Percentiles rank a stretch among this genome's conserved stretches.
Evolutionary conservation across 768 basidiomycete species (phyloP).

Genomic region (Calocybe indica): DNA sequence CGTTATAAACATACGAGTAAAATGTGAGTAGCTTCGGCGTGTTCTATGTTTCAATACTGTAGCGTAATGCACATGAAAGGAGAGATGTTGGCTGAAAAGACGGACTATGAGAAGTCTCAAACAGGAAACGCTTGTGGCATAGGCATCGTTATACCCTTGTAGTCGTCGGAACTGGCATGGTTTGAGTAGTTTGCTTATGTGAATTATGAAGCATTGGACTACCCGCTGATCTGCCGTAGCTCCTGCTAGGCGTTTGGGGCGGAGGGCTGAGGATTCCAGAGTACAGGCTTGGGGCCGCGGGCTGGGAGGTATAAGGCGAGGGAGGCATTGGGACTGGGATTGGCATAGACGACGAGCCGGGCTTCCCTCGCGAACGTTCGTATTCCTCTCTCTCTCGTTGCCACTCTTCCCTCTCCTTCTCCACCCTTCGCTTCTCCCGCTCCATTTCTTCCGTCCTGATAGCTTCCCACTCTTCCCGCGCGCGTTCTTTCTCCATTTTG

Average conservation of each 20-base stretch:
- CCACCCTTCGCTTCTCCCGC: conserved; percentile 22
- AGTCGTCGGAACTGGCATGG: conserved; percentile 4
- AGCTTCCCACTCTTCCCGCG: too few relatives aligned
- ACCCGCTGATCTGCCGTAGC: conserved; percentile 5
- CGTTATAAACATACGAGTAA: too few relatives aligned
- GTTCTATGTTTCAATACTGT: too few relatives aligned
- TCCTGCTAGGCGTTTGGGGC: conserved; percentile 7
- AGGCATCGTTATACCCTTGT: conserved; percentile 2
- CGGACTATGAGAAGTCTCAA: too few relatives aligned
- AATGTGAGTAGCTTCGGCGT: too few relatives aligned
- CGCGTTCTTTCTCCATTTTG: too few relatives aligned
- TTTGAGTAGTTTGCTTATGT: conserved; percentile 3
- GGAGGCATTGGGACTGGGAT: background rate
- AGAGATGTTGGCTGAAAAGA: too few relatives aligned
- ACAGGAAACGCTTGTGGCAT: too few relatives aligned
- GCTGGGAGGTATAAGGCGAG: conserved; percentile 6
- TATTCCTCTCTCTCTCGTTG: conserved; percentile 10
- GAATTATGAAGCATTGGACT: conserved; percentile 4
- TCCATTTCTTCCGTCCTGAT: conserved; percentile 15
- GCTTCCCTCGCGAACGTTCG: conserved; percentile 1
- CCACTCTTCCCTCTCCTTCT: conserved; percentile 13
- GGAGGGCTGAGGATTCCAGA: conserved; percentile 1
- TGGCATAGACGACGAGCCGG: background rate
- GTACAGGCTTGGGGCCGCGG: conserved; percentile 5
- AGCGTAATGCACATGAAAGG: too few relatives aligned